A percentile compares a stretch with the other conserved stretches of the same genome.
These are phyloP conservation scores for Puccinellia tenuiflora DNA, from an alignment of 176 grass and related monocot species.

Conservation along the genomic window DNA sequence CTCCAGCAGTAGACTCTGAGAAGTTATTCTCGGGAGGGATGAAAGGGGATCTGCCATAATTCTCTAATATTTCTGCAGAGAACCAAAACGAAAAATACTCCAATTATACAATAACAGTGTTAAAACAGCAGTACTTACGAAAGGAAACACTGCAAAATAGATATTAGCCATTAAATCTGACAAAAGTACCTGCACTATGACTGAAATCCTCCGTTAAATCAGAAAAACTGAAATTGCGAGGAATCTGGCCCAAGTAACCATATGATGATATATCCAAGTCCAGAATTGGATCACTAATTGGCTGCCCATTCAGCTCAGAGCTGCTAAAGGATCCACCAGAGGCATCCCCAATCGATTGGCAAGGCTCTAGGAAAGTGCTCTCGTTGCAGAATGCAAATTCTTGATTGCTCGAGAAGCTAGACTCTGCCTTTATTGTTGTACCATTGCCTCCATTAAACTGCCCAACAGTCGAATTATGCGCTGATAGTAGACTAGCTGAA, in stretches of 20 bases:
- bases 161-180: constrained; percentile 2
- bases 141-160: not conserved
- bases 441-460: constrained; percentile 63
- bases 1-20: constrained; percentile 53
- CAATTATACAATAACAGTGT: not conserved
- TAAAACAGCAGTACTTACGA: constrained; percentile 7
- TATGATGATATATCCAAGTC: constrained; percentile 74
- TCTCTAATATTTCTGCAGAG: constrained; percentile 84
- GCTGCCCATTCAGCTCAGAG: constrained; percentile 78
- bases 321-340: constrained; percentile 82
- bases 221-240: constrained; percentile 95
- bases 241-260: constrained; percentile 93
- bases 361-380: constrained; percentile 59
- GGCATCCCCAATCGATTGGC: constrained; percentile 66
- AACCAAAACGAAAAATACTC: constrained; percentile 18
- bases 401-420: constrained; percentile 59
- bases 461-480: constrained; percentile 48
- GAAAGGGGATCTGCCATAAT: constrained; percentile 97
- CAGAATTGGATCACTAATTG: constrained; percentile 49
- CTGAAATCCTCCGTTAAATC: constrained; percentile 94
- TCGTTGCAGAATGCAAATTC: constrained; percentile 75
- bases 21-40: constrained; percentile 84
- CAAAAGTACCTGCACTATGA: constrained; percentile 72
- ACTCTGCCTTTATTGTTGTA: constrained; percentile 68
- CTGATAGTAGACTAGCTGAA: constrained; percentile 46